Percentiles rank a stretch among this genome's conserved stretches.
phyloP scores from a whole-genome alignment of 306 rosid genomes.

The Prunus armeniaca region DNA sequence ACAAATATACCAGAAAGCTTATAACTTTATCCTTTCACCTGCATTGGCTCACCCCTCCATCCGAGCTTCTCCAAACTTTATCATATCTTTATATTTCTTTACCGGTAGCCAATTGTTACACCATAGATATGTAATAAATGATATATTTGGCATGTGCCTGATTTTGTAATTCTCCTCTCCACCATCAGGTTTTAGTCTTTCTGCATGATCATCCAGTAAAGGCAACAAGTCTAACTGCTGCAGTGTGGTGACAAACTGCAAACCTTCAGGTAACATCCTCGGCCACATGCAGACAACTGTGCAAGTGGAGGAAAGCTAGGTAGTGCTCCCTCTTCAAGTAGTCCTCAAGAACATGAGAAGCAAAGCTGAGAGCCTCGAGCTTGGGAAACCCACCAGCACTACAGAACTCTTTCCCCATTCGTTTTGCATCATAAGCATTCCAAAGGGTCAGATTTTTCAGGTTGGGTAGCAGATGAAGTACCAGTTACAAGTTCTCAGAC shows the following conservation, averaged over 20 bases:
- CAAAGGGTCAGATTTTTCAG: slow-evolving; percentile 19
- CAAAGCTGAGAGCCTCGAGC: slow-evolving; percentile 23
- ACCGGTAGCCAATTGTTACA: not conserved
- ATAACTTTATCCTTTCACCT: not conserved
- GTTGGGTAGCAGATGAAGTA: slow-evolving; percentile 28
- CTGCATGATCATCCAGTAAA: slow-evolving; percentile 23
- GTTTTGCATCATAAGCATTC: slow-evolving; percentile 19
- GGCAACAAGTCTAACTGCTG: slow-evolving; percentile 11
- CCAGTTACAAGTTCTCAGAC: slow-evolving; percentile 17
- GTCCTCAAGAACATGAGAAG: slow-evolving; percentile 28
- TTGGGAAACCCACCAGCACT: slow-evolving; percentile 22
- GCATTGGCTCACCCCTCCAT: not conserved
- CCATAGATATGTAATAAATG: slow-evolving; percentile 8
- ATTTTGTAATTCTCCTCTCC: slow-evolving; percentile 21
- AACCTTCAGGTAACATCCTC: slow-evolving; percentile 15
- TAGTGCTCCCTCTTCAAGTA: slow-evolving; percentile 25
- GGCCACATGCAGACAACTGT: not conserved
- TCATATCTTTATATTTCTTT: not conserved
- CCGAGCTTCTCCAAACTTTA: not conserved
- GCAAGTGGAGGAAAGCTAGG: slow-evolving; percentile 22
- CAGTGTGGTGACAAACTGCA: slow-evolving; percentile 23
- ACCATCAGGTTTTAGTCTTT: slow-evolving; percentile 24
- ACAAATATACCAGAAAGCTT: not conserved
- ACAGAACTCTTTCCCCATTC: slow-evolving; percentile 21
- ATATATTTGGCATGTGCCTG: slow-evolving; percentile 16